Evolutionary conservation across 2,329 filamentous ascomycete genomes (phyloP), one percentile per base, ranked within the genome.

Genomic region (Venturia asperata): DNA sequence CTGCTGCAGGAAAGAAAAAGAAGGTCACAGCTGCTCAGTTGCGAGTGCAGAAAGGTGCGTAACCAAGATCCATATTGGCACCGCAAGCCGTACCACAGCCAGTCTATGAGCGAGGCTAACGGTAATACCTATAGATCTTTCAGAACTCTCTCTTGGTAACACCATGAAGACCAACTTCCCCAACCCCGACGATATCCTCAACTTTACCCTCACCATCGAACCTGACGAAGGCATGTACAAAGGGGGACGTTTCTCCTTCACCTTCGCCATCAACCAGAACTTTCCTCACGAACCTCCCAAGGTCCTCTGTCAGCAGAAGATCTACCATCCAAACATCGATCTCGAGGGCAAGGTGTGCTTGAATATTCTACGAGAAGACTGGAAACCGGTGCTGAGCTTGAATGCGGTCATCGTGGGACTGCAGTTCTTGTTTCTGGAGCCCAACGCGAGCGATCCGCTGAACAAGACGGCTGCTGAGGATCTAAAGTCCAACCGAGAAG

Each of bases 261-360:
- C 85, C 69, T 97, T 99, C 78, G 85, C 85, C 68, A 96, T 99
- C 80, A 92, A 91, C 77, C 90, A 93, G 74, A 94, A 90, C 80
- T 99, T 96, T 78, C 94, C 94, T 0, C 94, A 97, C 79, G 92
- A 97, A 76, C 92, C 94, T 68, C 94, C 94, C 24, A 97, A 97
- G 79, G 94, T 99, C 71, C 94, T 90, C 74, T 97, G 94, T 80
- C 89, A 87, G 70, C 91, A 99, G 79, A 97, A 96, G 82, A 97
- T 99, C 72, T 99, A 99, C 80, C 94, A 99, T 76, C 94, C 94
- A 6, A 99, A 99, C 77, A 99, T 99, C 75, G 94, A 99, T 74
- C 83, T 96, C 49, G 91, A 97, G 75, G 94, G 94, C 71, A 99
- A 99, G 75, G 92, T 99, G 68, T 99, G 94, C 80, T 79, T 99